Base-by-base conservation (phyloP, 169 alveolate species). In the Plasmodium fragile region DNA sequence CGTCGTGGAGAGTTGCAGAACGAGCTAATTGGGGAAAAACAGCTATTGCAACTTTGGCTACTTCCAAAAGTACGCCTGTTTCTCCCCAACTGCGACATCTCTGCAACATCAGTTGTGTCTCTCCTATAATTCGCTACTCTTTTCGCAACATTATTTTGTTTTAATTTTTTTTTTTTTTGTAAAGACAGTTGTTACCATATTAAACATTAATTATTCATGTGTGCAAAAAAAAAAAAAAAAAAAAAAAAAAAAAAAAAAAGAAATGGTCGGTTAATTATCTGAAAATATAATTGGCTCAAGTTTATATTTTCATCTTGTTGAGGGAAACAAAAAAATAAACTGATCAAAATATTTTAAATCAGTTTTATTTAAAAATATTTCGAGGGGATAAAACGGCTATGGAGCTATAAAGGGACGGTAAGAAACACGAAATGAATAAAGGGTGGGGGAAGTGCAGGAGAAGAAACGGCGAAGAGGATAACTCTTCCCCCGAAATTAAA, bases 301-400 rank as follows among this genome's bases (percentile, higher is more conserved):
- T 18, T 83, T 70, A 83, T 83, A 71, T 72, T 83, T 83, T 71
- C 72, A 28, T 72, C 52, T 28, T 28, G 32, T 71, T 71, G 53
- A 13, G 25, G 45, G 70, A 71, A 71, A 83, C 92, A 83, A 83
- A 83, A 71, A 83, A 83, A 83, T 71, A 83, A 39, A 30, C 72
- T 71, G 73, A 71, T 55, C 55, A 72, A 41, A 83, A 71, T 0
- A 11, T 80, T 52, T 80, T 36, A 80, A 80, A 82, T 82, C 81
- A 82, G 92, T 18, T 39, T 82, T 82, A 28, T 82, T 82, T 82
- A 82, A 82, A 82, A 82, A 82, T 82, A 70, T 70, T 36, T 82
- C 81, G 28, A 82, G 81, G 53, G 39, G 70, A 81, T 32, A 65
- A 65, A 22, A 65, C 13, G 75, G 75, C 75, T 65, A 65, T 65